These are phyloP conservation scores for Dipodascopsis uninucleata DNA, from an alignment of 805 yeast species.

Conservation along the genomic window DNA sequence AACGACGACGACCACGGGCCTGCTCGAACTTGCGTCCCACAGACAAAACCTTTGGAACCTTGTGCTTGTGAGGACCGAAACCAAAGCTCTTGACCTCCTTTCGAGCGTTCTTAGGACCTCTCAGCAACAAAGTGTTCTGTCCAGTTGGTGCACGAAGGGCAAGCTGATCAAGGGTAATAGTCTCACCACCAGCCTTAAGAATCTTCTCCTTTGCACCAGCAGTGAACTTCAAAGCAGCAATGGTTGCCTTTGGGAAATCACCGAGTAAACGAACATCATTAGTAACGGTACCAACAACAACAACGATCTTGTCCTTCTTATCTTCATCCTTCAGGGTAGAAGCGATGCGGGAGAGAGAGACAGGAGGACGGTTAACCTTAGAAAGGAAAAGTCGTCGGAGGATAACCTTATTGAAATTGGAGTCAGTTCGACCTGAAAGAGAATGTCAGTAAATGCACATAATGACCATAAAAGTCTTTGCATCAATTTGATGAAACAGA, in stretches of 20 bases:
- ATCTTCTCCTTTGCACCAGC: slow-evolving; percentile 98
- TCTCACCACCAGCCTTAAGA: slow-evolving; percentile 98
- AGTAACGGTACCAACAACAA: slow-evolving; percentile 98
- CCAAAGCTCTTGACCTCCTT: slow-evolving; percentile 99
- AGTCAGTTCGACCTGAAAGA: slow-evolving; percentile 84
- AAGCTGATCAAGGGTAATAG: slow-evolving; percentile 97
- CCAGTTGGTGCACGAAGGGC: slow-evolving; percentile 99
- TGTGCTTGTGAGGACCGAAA: slow-evolving; percentile 99
- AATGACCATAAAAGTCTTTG: neutral
- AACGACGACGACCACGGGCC: slow-evolving; percentile 99
- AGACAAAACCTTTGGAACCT: slow-evolving; percentile 97
- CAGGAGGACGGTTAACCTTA: slow-evolving; percentile 99
- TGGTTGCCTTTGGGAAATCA: slow-evolving; percentile 92
- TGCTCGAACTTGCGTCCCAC: slow-evolving; percentile 99
- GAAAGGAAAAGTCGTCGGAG: slow-evolving; percentile 93
- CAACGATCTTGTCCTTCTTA: slow-evolving; percentile 86
- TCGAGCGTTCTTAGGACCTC: slow-evolving; percentile 99
- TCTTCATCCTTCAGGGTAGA: slow-evolving; percentile 79
- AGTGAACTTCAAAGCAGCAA: slow-evolving; percentile 99
- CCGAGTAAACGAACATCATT: slow-evolving; percentile 87
- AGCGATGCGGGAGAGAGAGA: slow-evolving; percentile 86
- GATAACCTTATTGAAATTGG: slow-evolving; percentile 96
- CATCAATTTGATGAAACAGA: neutral
- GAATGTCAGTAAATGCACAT: slow-evolving; percentile 17
- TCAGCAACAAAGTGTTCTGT: slow-evolving; percentile 93